Base-by-base conservation (phyloP, 352 stramenopile species). In the Phytophthora europaea region DNA sequence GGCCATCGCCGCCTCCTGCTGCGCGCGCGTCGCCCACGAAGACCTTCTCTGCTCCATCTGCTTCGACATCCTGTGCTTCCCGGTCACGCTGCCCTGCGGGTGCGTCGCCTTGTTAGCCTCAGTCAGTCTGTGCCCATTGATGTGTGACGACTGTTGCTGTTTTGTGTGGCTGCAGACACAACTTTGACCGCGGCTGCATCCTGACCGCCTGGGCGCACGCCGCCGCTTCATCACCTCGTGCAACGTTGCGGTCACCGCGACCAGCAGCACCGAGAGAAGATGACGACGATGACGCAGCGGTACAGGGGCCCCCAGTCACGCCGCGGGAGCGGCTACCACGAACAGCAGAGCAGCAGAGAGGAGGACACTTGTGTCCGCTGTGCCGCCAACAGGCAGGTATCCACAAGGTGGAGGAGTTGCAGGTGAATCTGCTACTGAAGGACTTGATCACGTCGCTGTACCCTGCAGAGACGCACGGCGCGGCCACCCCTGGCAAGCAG, bases 161-260 rank as follows among this genome's bases (percentile, higher is more conserved):
- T 45, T 58, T 62, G 8, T 61, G 50, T 67, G 61, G 7, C 40
- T 64, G 20, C 64, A 94, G 88, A n/a, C 88, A 94, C 73, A 94
- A 94, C 74, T 94, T 94, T 62, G 88, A 94, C 65, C 86, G 88
- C 9, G 88, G 88, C 7, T 94, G 88, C 65, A 88, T 94, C 28
- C 61, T 94, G 23, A 85, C 75, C 1, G 87, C 87, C 6, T 94
- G 87, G 87, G 61, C 72, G 5, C 81, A 89, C 52, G 75, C 87
- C 54, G 53, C 55, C 28, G 65, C 33, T 22, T 23, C 40, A 3
- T 33, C n/a, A 6, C 10, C 60, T 18, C n/a, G 9, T 53, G 15
- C 43, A 16, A 38, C 43, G 15, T 57, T 68, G 33, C 55, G n/a
- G 20, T 54, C 67, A 33, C 58, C 65, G 66, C 52, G 51, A 50